Percentiles rank a stretch among this genome's conserved stretches.
Evolutionary conservation across 139 green algal genomes (phyloP).

Genomic region (Chlorella sp.): DNA sequence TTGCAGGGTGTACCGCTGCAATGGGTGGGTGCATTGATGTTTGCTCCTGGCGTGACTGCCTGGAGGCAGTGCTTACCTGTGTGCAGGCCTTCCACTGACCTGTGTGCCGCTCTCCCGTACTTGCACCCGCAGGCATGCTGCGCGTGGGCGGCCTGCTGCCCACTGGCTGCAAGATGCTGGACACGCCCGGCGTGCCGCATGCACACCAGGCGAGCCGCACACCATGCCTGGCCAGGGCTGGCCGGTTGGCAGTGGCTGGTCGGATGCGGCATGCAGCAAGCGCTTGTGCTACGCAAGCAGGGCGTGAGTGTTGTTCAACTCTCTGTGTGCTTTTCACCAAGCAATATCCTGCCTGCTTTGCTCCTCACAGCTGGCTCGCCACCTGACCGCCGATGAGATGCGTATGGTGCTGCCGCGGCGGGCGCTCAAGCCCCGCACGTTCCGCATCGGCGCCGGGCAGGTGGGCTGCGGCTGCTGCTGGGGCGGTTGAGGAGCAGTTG

Average conservation of each 20-base stretch:
- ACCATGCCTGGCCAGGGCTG: too few species aligned
- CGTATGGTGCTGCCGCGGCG: constrained; percentile 75
- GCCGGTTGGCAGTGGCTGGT: too few species aligned
- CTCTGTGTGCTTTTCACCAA: not conserved
- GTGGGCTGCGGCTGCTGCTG: not conserved
- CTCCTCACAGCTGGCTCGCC: constrained; percentile 9
- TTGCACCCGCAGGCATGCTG: constrained; percentile 72
- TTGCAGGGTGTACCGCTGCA: not conserved
- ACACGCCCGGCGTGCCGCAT: constrained; percentile 97
- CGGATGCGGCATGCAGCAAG: too few species aligned
- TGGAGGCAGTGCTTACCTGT: too few species aligned
- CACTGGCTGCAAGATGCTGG: constrained; percentile 76
- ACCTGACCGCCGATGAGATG: constrained; percentile 83
- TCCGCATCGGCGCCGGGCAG: constrained; percentile 72
- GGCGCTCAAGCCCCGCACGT: constrained; percentile 89
- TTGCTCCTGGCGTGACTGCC: not conserved
- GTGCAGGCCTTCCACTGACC: too few species aligned
- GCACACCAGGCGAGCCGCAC: constrained; percentile 78
- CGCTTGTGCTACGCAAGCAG: too few species aligned
- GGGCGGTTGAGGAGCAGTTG: too few species aligned
- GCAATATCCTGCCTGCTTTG: not conserved
- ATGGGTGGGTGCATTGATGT: not conserved
- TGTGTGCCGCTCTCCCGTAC: not conserved
- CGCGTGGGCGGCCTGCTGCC: constrained; percentile 84
- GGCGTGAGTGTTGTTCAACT: too few species aligned